Percentiles rank a stretch among this genome's conserved stretches.
Conservation (phyloP, 345 rosid genomes). For the Litchi chinensis region DNA sequence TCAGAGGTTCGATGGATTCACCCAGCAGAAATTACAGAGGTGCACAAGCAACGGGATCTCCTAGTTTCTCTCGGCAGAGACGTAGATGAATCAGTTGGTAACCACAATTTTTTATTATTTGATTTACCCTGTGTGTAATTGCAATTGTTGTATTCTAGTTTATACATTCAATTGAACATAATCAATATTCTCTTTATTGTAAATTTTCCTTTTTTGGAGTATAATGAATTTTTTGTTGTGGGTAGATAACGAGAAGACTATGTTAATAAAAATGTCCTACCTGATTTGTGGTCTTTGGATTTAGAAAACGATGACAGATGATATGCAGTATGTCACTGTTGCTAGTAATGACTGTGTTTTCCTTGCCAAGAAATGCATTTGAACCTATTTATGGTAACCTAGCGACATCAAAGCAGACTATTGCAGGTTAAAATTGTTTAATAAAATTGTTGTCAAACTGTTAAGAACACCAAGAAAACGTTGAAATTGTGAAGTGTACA, state of each 20-base stretch:
- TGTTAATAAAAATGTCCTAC: not conserved
- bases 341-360: no score
- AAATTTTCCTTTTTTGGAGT: not conserved
- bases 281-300: not conserved
- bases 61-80: conserved; percentile 56
- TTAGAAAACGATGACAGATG: not conserved
- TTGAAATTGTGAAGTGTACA: no score
- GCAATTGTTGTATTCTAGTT: conserved; percentile 30
- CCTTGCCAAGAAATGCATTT: not conserved
- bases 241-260: not conserved
- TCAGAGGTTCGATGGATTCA: conserved; percentile 61
- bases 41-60: conserved; percentile 44
- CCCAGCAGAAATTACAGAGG: conserved; percentile 41
- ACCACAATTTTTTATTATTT: not conserved
- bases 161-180: conserved; percentile 16
- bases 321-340: not conserved
- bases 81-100: conserved; percentile 43
- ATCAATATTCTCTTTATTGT: conserved; percentile 19
- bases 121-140: conserved; percentile 12
- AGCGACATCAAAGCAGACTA: not conserved
- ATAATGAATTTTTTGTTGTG: not conserved
- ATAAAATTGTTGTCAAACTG: no score
- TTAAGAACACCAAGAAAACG: no score
- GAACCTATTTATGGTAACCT: not conserved
- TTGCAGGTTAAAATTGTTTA: no score